Percentiles rank a stretch among this genome's conserved stretches.
Evolutionary conservation across 768 basidiomycete genomes (phyloP).

Genomic region (Pholiota microspora): DNA sequence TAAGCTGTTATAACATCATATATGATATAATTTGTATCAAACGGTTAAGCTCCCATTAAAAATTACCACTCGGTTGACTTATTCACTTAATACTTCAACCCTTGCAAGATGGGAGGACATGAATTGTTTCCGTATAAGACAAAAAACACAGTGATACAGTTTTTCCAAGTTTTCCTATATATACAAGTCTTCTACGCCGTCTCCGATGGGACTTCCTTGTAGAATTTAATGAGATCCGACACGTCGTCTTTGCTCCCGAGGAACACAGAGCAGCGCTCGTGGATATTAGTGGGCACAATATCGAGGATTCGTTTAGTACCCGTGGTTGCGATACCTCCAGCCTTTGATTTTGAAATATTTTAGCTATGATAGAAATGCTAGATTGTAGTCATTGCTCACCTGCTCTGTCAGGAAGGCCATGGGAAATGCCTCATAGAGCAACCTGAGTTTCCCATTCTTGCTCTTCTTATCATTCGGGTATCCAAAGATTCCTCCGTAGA

Average conservation of each 20-base stretch:
- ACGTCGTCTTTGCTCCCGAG: constrained; percentile 94
- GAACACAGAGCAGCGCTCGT: constrained; percentile 92
- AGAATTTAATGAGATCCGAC: constrained; percentile 84
- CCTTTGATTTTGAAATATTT: constrained; percentile 41
- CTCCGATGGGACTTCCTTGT: constrained; percentile 44
- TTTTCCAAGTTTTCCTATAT: background rate
- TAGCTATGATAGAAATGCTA: background rate
- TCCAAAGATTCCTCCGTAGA: constrained; percentile 98
- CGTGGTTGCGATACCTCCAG: constrained; percentile 95
- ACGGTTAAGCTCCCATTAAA: too few relatives aligned
- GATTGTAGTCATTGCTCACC: constrained; percentile 37
- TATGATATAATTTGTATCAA: too few relatives aligned
- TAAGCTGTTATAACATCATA: too few relatives aligned
- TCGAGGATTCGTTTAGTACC: constrained; percentile 93
- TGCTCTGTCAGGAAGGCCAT: constrained; percentile 96
- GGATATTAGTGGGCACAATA: constrained; percentile 80
- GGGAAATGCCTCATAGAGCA: constrained; percentile 97
- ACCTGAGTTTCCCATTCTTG: constrained; percentile 90
- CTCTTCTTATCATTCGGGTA: constrained; percentile 98
- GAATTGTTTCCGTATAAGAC: background rate
- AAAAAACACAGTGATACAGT: background rate
- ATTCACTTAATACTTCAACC: too few relatives aligned
- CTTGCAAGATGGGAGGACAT: too few relatives aligned
- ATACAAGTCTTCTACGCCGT: background rate
- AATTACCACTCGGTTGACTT: too few relatives aligned